A percentile compares a stretch with the other conserved stretches of the same genome.
These are phyloP conservation scores for Solanum hybrid DNA, from an alignment of 305 asterid genomes.

Conservation along the genomic window DNA sequence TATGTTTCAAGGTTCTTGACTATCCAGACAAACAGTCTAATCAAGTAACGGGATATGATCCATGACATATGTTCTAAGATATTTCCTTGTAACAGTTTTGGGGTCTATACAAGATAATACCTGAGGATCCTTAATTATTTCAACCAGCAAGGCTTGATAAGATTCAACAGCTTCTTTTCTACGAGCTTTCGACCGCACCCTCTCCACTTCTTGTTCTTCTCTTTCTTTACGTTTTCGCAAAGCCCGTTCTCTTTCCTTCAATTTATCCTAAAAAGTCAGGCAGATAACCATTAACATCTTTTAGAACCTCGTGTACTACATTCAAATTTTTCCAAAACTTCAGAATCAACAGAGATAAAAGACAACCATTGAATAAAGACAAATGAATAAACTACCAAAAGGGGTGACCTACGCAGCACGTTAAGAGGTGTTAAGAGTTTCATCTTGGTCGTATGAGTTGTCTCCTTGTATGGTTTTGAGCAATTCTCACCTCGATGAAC, in stretches of 20 bases:
- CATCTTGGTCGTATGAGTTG: neutral
- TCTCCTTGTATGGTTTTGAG: neutral
- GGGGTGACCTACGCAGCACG: neutral
- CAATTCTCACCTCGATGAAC: neutral
- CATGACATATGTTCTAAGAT: neutral
- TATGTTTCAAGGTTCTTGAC: neutral
- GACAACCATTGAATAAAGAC: neutral
- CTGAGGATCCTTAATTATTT: constrained; percentile 92
- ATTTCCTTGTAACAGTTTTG: neutral
- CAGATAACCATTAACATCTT: neutral
- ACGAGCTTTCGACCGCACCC: constrained; percentile 87
- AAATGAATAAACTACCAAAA: neutral
- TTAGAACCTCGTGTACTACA: neutral
- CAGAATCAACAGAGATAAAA: neutral
- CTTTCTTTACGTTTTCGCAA: constrained; percentile 90
- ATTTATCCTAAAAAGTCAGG: constrained; percentile 52
- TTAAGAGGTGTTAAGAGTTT: neutral
- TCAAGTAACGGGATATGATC: neutral
- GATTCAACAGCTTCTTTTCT: constrained; percentile 91
- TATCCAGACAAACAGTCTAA: neutral
- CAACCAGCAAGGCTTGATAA: constrained; percentile 85
- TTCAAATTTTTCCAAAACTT: neutral
- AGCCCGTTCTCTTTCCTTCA: constrained; percentile 88
- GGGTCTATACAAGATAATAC: constrained; percentile 24
- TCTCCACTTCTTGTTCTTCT: constrained; percentile 97